Base-by-base conservation (phyloP, 1,284 basidiomycete species). In the Apiotrichum veenhuisii region DNA sequence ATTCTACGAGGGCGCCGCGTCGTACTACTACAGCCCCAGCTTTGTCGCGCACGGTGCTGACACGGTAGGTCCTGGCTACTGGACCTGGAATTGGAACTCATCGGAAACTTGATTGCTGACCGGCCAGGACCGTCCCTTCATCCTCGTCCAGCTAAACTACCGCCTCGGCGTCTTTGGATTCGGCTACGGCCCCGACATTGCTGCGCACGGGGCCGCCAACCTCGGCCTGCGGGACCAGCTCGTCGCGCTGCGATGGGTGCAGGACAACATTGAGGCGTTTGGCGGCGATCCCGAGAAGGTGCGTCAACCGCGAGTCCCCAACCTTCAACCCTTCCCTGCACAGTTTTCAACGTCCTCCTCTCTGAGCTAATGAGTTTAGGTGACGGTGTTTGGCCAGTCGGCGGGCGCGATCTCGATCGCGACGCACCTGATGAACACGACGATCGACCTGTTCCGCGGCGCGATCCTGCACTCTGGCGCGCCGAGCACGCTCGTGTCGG, bases 121-220 rank as follows among this genome's bases (percentile, higher is more conserved):
- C n/a, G n/a, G n/a, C 30, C 12, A 71, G 70, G 58, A 63, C 5
- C 62, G 66, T 44, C 77, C 75, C 0, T 66, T 78, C 54, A 67
- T 81, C 49, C 72, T 78, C 44, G 78, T 80, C 25, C 69, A 73
- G 1, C 44, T 79, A 52, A 74, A 77, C 45, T 81, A 81, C 62
- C 77, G 81, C 23, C 65, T 81, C 5, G 78, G 77, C n/a, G 68
- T 78, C 10, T 73, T 79, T 49, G 81, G 81, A 20, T 82, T 75
- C 54, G 60, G 63, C 62, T 64, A 65, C 43, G 73, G 75, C 18
- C 58, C 57, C 1, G 72, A 72, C n/a, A 67, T 70, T 14, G 69
- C 63, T 2, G 67, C 66, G 17, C 67, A 71, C 47, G 60, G 61
- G 9, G 74, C 71, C 0, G 66, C 67, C 34, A 78, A 78, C 54